Base-by-base conservation (phyloP, 2,329 filamentous ascomycete genomes). In the Diplodia mutila region DNA sequence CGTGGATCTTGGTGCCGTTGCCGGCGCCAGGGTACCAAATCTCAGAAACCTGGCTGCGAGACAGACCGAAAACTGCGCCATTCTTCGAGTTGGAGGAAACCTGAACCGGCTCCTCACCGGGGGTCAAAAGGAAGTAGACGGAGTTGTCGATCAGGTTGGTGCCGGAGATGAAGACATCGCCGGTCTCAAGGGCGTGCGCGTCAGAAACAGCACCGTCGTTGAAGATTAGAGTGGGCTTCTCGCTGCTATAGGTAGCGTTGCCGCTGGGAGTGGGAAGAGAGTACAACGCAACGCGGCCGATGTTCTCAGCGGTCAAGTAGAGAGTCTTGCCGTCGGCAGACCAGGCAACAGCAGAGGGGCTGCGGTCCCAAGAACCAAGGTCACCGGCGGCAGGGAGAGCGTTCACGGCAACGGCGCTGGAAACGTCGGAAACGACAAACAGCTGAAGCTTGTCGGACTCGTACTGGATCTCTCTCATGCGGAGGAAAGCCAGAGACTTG, bases 361-460 rank as follows among this genome's bases (percentile, higher is more conserved):
- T 87, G 14, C 82, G 78, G 69, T 87, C 85, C 86, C 86, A 86
- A 73, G 61, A 81, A 0, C 89, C 90, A 69, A 86, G 83, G n/a
- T 86, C 87, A 71, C 91, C 87, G 3, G 84, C 77, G 0, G 87
- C 87, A 68, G 85, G 80, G 72, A 87, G 90, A 69, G 90, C 89
- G 72, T 90, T 87, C 69, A 87, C 82, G 14, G 89, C 85, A 68
- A 81, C 81, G 11, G 88, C 79, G 69, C 89, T 84, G 16, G 76
- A 77, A 59, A 91, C 80, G 71, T 92, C 85, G 1, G 87, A 85
- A 7, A 92, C 77, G 2, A 92, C 79, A 69, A 93, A 80, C 4
- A 93, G 80, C 53, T 89, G 85, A 53, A 90, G 85, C 77, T 91
- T 91, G 80, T 97, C 93, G 18, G 90, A 87, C 78, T 97, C 93